Conservation (phyloP, 768 basidiomycete species). For the Tylopilus plumbeoviolaceoides region DNA sequence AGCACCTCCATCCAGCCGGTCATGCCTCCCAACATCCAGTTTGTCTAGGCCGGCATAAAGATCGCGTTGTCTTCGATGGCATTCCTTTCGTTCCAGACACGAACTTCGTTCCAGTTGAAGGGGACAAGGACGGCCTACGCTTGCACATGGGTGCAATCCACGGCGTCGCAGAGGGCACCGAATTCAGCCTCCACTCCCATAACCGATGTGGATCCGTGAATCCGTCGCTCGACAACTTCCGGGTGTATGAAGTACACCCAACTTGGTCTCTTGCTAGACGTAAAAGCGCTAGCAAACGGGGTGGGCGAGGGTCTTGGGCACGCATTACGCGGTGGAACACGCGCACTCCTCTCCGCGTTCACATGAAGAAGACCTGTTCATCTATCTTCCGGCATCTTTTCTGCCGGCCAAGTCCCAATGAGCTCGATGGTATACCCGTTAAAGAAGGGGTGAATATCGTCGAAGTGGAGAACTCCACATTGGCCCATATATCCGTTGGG, state of each 20-base stretch:
- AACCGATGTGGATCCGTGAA: constrained; percentile 59
- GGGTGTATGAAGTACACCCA: constrained; percentile 49
- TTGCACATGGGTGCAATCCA: constrained; percentile 58
- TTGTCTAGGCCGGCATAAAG: constrained; percentile 46
- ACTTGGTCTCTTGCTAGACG: constrained; percentile 55
- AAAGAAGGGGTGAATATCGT: constrained; percentile 42
- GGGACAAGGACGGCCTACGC: constrained; percentile 40
- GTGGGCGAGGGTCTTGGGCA: constrained; percentile 51
- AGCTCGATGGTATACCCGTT: constrained; percentile 30
- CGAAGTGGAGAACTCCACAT: constrained; percentile 39
- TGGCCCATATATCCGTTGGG: constrained; percentile 51
- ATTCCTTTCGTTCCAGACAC: constrained; percentile 52
- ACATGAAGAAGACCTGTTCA: constrained; percentile 44
- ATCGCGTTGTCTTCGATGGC: constrained; percentile 51
- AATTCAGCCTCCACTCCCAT: constrained; percentile 58
- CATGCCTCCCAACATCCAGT: constrained; percentile 42
- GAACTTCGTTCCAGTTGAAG: constrained; percentile 42
- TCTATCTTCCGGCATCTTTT: constrained; percentile 47
- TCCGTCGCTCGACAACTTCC: constrained; percentile 45
- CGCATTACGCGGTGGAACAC: constrained; percentile 52
- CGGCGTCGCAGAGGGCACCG: constrained; percentile 60
- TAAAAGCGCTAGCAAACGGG: constrained; percentile 31
- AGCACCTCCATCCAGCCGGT: constrained; percentile 37
- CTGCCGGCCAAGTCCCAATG: constrained; percentile 30
- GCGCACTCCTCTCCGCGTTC: constrained; percentile 49